Conservation (phyloP, 2,329 filamentous ascomycete genomes). For the Trichoderma gracile region DNA sequence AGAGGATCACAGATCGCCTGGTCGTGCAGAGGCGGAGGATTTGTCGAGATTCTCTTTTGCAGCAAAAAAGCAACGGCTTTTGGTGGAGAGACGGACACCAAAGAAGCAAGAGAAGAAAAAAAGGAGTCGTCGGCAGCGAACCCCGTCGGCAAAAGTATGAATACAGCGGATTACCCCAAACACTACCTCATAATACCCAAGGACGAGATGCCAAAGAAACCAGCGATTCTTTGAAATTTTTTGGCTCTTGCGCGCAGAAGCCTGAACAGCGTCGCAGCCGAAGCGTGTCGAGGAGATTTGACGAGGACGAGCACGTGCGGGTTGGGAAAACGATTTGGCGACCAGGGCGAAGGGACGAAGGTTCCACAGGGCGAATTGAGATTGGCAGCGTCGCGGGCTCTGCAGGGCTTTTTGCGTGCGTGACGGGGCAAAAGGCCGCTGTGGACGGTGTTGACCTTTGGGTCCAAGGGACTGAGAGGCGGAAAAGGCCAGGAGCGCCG, state of each 20-base stretch:
- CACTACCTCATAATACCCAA: conserved; percentile 28
- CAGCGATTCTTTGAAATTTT: no score
- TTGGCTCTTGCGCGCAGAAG: no score
- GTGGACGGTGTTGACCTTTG: conserved; percentile 25
- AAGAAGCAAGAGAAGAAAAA: neutral
- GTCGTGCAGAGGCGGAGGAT: conserved; percentile 2
- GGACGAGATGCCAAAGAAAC: conserved; percentile 11
- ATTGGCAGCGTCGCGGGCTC: conserved; percentile 19
- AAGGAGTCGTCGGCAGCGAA: conserved; percentile 28
- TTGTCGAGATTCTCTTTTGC: conserved; percentile 24
- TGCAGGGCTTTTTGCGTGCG: conserved; percentile 8
- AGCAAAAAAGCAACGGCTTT: conserved; percentile 12
- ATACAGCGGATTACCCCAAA: conserved; percentile 26
- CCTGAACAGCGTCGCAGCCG: neutral
- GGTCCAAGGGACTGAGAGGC: conserved; percentile 20
- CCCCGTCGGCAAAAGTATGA: conserved; percentile 23
- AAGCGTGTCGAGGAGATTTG: conserved; percentile 6
- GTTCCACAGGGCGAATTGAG: conserved; percentile 7
- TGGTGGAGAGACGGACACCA: neutral
- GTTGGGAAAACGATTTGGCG: conserved; percentile 1
- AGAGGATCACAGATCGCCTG: neutral
- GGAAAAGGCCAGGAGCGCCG: conserved; percentile 28
- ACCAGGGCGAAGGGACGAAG: conserved; percentile 6
- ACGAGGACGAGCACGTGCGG: conserved; percentile 18
- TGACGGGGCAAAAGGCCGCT: conserved; percentile 21